Evolutionary conservation across 2,329 filamentous ascomycete genomes (phyloP).

Genomic region (Fusarium ambrosium): DNA sequence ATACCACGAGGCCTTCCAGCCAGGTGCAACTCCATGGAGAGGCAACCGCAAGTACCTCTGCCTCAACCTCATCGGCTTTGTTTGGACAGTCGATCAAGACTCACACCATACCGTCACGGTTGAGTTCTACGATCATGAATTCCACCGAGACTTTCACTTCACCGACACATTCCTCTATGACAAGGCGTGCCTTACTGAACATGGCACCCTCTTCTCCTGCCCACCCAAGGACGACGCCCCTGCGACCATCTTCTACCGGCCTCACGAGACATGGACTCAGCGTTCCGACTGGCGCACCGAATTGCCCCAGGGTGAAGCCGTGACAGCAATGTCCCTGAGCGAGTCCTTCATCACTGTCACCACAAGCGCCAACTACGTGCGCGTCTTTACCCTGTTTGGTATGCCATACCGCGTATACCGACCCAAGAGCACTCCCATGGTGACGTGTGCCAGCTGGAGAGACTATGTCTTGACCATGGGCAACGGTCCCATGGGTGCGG

Average conservation of each 20-base stretch:
- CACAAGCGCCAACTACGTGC: conserved; percentile 88
- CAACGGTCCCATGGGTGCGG: conserved; percentile 86
- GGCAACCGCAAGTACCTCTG: conserved; percentile 95
- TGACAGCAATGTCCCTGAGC: conserved; percentile 90
- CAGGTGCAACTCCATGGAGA: conserved; percentile 94
- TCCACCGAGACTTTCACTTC: conserved; percentile 95
- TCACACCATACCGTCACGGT: conserved; percentile 94
- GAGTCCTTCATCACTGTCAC: conserved; percentile 92
- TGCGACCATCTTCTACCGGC: conserved; percentile 93
- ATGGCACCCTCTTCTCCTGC: conserved; percentile 88
- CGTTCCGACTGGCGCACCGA: conserved; percentile 90
- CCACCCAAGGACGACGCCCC: conserved; percentile 75
- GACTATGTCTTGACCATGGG: conserved; percentile 98
- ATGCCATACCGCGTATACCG: conserved; percentile 90
- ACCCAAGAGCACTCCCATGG: conserved; percentile 89
- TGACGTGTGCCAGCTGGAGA: conserved; percentile 93
- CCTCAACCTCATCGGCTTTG: conserved; percentile 91
- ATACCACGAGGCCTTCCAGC: conserved; percentile 89
- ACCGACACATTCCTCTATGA: conserved; percentile 97
- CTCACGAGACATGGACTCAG: conserved; percentile 96
- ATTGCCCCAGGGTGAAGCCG: conserved; percentile 87
- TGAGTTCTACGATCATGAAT: conserved; percentile 96
- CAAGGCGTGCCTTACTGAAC: conserved; percentile 91
- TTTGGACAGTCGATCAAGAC: conserved; percentile 98
- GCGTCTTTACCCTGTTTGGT: conserved; percentile 93